Conservation (phyloP, 768 basidiomycete species). For the Kwoniella heveanensis region DNA sequence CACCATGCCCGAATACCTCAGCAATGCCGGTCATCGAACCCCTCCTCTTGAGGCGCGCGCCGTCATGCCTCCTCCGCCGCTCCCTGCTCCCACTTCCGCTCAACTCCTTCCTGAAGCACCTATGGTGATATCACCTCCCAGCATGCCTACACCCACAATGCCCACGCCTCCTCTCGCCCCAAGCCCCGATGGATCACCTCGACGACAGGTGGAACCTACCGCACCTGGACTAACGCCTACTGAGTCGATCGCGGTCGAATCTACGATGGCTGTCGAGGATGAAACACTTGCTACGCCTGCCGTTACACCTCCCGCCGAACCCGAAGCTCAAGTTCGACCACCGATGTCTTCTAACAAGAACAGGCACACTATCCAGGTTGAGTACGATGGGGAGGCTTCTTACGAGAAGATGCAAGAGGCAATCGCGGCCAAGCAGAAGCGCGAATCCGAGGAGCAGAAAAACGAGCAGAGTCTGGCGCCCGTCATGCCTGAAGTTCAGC, state of each 20-base stretch:
- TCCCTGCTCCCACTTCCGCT: conserved; percentile 8
- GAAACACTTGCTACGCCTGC: conserved; percentile 16
- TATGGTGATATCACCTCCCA: conserved; percentile 14
- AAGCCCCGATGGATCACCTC: conserved; percentile 11
- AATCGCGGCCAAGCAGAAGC: conserved; percentile 21
- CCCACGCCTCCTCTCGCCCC: conserved; percentile 1
- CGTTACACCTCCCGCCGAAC: conserved; percentile 9
- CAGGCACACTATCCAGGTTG: conserved; percentile 94
- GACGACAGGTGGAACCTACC: not conserved
- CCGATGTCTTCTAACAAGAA: conserved; percentile 58
- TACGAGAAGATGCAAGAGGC: conserved; percentile 45
- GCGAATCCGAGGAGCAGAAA: not conserved
- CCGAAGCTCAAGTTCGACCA: conserved; percentile 16
- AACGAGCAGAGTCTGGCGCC: conserved; percentile 3
- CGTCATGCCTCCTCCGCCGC: conserved; percentile 4
- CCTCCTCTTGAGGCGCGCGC: conserved; percentile 25
- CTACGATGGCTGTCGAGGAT: conserved; percentile 37
- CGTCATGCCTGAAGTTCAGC: conserved; percentile 13
- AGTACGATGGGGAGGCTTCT: conserved; percentile 70
- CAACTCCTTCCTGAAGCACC: conserved; percentile 1
- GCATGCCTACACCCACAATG: conserved; percentile 26
- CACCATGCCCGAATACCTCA: conserved; percentile 47
- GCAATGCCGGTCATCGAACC: conserved; percentile 41
- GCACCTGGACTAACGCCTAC: conserved; percentile 20
- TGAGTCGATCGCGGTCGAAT: conserved; percentile 14